Conservation (phyloP, 257 asterid species). For the Nicotiana undulata region DNA sequence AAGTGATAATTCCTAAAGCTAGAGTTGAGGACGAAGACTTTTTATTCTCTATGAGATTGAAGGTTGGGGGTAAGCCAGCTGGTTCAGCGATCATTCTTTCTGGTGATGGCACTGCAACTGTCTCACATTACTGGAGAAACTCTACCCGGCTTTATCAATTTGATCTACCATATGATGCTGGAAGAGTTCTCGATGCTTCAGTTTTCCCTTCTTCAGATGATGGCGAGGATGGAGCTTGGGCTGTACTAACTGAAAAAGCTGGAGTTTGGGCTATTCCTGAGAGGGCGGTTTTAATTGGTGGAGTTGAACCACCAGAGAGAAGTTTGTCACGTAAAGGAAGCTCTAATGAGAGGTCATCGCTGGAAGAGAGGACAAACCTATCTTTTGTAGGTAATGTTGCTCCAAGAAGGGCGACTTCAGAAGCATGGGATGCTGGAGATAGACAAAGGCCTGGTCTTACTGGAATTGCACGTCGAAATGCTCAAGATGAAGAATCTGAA, state of each 20-base stretch:
- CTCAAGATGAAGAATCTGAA: conserved; percentile 92
- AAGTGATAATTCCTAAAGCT: conserved; percentile 93
- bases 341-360: conserved; percentile 62
- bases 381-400: conserved; percentile 53
- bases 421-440: conserved; percentile 77
- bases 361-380: conserved; percentile 53
- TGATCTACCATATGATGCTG: conserved; percentile 93
- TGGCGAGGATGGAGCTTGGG: conserved; percentile 85
- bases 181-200: conserved; percentile 89
- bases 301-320: conserved; percentile 93
- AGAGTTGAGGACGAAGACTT: conserved; percentile 84
- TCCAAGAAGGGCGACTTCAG: conserved; percentile 78
- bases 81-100: conserved; percentile 85
- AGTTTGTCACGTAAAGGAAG: conserved; percentile 93
- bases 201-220: conserved; percentile 69
- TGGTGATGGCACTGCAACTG: conserved; percentile 98
- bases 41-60: conserved; percentile 80
- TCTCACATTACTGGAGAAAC: conserved; percentile 79
- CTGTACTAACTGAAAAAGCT: conserved; percentile 88
- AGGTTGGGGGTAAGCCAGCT: conserved; percentile 84
- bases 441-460: conserved; percentile 51
- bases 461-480: conserved; percentile 59
- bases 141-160: conserved; percentile 85
- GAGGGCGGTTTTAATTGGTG: conserved; percentile 83
- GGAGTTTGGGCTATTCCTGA: conserved; percentile 98